Percentiles rank a stretch among this genome's conserved stretches.
These are phyloP conservation scores for Myxozyma udenii DNA, from an alignment of 805 yeast genomes.

Conservation along the genomic window DNA sequence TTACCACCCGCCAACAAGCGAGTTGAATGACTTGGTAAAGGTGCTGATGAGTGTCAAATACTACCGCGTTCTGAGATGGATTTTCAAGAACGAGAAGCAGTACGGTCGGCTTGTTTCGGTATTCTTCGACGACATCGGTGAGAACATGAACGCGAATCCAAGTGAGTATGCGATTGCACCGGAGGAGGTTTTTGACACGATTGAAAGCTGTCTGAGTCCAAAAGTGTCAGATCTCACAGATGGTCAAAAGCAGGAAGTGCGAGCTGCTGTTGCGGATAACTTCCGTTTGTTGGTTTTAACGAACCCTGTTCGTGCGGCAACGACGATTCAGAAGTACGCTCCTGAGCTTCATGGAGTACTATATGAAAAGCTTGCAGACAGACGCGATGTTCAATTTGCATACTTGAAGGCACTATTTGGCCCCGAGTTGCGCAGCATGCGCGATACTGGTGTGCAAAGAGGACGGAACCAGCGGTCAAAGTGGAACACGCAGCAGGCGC, in stretches of 20 bases:
- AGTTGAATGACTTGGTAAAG: conserved; percentile 49
- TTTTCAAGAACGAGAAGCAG: conserved; percentile 54
- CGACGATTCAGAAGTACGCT: conserved; percentile 18
- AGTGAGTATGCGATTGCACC: conserved; percentile 5
- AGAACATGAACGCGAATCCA: not conserved
- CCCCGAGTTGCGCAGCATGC: conserved; percentile 9
- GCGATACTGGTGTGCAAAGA: conserved; percentile 4
- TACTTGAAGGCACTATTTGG: conserved; percentile 25
- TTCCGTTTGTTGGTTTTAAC: conserved; percentile 24
- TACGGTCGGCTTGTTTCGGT: conserved; percentile 49
- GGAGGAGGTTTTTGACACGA: conserved; percentile 26
- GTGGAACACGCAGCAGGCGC: conserved; percentile 30
- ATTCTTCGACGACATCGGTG: conserved; percentile 20
- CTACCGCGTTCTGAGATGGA: conserved; percentile 54
- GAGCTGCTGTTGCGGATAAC: conserved; percentile 15
- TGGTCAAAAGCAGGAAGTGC: conserved; percentile 19
- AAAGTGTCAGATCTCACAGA: conserved; percentile 14
- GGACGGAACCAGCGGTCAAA: conserved; percentile 10
- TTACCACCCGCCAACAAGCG: conserved; percentile 52
- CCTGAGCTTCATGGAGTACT: conserved; percentile 26
- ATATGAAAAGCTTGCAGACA: conserved; percentile 17
- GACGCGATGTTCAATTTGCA: conserved; percentile 17
- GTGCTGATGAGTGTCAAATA: conserved; percentile 55
- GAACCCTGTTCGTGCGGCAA: conserved; percentile 24
- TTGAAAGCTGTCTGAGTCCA: conserved; percentile 24